Evolutionary conservation across 306 rosid species (phyloP).

Genomic region (Rosa persica): DNA sequence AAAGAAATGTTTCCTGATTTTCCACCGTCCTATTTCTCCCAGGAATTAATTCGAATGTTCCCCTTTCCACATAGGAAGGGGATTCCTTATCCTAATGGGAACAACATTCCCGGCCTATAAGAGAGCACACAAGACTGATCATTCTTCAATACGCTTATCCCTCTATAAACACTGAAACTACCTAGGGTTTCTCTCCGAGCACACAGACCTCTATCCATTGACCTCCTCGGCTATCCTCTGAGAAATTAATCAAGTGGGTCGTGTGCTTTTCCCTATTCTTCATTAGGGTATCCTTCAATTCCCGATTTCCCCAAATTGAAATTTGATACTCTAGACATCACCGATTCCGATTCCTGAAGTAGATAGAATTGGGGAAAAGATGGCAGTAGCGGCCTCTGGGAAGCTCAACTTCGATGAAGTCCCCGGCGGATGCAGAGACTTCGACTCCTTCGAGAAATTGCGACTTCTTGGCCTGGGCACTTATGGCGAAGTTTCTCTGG

Average conservation of each 20-base stretch:
- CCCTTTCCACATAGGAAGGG: not conserved
- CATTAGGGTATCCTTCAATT: too few relatives aligned
- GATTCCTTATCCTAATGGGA: not conserved
- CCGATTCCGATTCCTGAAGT: too few relatives aligned
- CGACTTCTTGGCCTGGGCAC: not conserved
- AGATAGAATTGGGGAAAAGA: not conserved
- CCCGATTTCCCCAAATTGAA: too few relatives aligned
- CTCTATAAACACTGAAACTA: too few relatives aligned
- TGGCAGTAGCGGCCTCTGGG: not conserved
- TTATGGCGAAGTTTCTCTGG: conserved; percentile 39
- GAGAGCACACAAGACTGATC: not conserved
- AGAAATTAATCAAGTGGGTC: too few relatives aligned
- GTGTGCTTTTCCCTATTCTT: not conserved
- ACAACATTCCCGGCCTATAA: not conserved
- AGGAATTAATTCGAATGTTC: not conserved
- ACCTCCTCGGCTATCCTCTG: too few relatives aligned
- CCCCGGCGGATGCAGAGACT: not conserved
- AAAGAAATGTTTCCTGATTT: not conserved
- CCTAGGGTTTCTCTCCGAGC: too few relatives aligned
- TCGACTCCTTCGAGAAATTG: not conserved
- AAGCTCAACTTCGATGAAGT: not conserved
- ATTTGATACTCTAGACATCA: too few relatives aligned
- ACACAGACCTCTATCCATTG: too few relatives aligned
- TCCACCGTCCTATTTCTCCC: too few relatives aligned
- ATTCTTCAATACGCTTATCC: not conserved